Percentiles rank a stretch among this genome's conserved stretches.
phyloP scores from a whole-genome alignment of 1,284 basidiomycete genomes.

The Termitomyces sp. region DNA sequence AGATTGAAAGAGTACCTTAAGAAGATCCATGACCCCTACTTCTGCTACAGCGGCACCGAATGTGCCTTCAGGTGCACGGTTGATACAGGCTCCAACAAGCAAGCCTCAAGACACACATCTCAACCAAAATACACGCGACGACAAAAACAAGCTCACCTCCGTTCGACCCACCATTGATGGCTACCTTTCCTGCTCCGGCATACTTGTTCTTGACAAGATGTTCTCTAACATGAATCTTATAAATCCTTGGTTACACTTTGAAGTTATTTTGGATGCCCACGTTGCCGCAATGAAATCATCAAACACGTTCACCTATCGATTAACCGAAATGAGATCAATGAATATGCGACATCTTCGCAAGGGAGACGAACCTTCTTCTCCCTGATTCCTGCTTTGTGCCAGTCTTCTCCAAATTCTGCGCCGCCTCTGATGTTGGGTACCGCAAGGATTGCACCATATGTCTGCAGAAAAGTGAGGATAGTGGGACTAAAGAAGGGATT shows the following conservation, averaged over 20 bases:
- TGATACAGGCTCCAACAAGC: conserved; percentile 74
- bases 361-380: conserved; percentile 55
- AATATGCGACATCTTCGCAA: neutral
- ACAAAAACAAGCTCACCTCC: conserved; percentile 45
- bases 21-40: conserved; percentile 78
- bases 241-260: neutral
- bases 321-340: neutral
- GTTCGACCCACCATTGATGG: conserved; percentile 76
- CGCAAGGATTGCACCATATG: conserved; percentile 72
- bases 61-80: conserved; percentile 73
- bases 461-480: conserved; percentile 73
- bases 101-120: conserved; percentile 41
- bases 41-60: conserved; percentile 79
- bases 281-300: conserved; percentile 80
- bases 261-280: conserved; percentile 33
- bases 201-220: conserved; percentile 71
- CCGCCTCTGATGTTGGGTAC: conserved; percentile 80
- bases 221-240: conserved; percentile 37
- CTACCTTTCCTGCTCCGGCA: conserved; percentile 67
- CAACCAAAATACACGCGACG: neutral
- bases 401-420: conserved; percentile 78
- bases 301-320: conserved; percentile 63
- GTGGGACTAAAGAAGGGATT: conserved; percentile 69
- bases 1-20: conserved; percentile 46
- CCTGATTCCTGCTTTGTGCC: conserved; percentile 69